These are phyloP conservation scores for maize (Zea mays) DNA, from an alignment of 176 grass and related monocot species.

Conservation along the genomic window DNA sequence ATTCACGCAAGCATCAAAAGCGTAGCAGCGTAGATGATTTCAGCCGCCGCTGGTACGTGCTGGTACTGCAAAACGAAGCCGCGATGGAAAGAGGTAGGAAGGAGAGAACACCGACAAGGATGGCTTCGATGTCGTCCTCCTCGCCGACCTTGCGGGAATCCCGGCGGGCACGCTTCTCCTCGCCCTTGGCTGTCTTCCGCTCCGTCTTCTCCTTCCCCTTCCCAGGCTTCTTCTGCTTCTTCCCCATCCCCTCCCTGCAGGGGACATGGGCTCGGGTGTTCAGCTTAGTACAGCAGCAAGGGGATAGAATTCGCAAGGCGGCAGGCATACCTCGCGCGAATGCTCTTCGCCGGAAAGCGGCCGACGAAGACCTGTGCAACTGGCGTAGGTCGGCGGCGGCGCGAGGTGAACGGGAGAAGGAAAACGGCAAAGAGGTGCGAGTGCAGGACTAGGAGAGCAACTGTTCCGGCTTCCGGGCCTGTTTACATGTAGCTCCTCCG, in stretches of 20 bases:
- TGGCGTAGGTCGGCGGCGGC: neutral
- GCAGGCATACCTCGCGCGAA: neutral
- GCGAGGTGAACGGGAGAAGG: neutral
- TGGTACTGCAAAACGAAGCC: neutral
- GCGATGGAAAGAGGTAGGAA: neutral
- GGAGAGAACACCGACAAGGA: conserved; percentile 57
- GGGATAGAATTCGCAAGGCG: neutral
- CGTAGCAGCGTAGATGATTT: neutral
- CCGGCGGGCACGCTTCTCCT: conserved; percentile 84
- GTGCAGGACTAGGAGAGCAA: neutral
- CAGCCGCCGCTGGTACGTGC: neutral
- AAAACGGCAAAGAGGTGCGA: neutral
- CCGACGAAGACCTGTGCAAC: neutral
- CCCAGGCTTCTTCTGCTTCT: conserved; percentile 90
- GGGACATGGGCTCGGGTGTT: neutral
- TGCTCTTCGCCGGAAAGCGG: neutral
- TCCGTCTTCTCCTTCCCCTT: conserved; percentile 99
- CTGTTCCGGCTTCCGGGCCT: neutral
- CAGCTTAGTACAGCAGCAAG: neutral
- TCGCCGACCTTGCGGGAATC: conserved; percentile 70
- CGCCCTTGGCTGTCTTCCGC: conserved; percentile 78
- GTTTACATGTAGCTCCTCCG: neutral
- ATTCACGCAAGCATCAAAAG: neutral
- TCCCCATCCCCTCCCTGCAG: conserved; percentile 56
- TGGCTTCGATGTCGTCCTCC: conserved; percentile 95